Evolutionary conservation across 2,329 filamentous ascomycete genomes (phyloP).

Genomic region (Alternaria metachromatica): DNA sequence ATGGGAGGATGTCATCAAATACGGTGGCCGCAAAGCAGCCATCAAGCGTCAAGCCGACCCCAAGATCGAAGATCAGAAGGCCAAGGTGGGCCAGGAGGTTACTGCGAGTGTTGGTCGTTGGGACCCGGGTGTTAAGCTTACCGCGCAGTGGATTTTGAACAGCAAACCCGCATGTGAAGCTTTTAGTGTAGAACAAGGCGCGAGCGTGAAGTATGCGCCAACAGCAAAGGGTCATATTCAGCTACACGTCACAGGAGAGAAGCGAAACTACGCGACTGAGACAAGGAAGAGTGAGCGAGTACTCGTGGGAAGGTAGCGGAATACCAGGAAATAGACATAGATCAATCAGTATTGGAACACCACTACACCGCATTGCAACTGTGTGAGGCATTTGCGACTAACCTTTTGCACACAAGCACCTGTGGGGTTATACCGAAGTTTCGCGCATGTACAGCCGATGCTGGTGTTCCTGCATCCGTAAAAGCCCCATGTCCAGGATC

Average conservation of each 20-base stretch:
- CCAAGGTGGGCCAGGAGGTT: constrained; percentile 7
- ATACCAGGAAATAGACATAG: not conserved
- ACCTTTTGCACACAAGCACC: not conserved
- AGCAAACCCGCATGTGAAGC: constrained; percentile 26
- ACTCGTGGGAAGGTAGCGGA: not conserved
- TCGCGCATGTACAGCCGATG: not conserved
- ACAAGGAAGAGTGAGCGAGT: constrained; percentile 28
- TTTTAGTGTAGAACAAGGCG: constrained; percentile 34
- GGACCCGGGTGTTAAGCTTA: constrained; percentile 47
- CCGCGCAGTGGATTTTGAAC: constrained; percentile 44
- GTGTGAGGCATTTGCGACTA: not conserved
- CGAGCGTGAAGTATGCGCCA: constrained; percentile 20
- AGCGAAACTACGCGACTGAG: constrained; percentile 31
- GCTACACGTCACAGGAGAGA: constrained; percentile 26
- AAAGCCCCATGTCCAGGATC: not conserved
- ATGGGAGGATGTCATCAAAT: constrained; percentile 43
- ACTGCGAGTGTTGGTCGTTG: constrained; percentile 41
- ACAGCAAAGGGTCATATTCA: constrained; percentile 17
- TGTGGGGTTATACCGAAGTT: not conserved
- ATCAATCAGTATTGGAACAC: not conserved
- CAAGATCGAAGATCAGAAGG: constrained; percentile 13
- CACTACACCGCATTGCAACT: not conserved
- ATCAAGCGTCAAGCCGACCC: constrained; percentile 42
- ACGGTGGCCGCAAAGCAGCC: constrained; percentile 44
- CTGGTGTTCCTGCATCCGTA: not conserved